Percentiles rank a stretch among this genome's conserved stretches.
Conservation (phyloP, 768 basidiomycete species). For the Leucosporidium creatinivorum region DNA sequence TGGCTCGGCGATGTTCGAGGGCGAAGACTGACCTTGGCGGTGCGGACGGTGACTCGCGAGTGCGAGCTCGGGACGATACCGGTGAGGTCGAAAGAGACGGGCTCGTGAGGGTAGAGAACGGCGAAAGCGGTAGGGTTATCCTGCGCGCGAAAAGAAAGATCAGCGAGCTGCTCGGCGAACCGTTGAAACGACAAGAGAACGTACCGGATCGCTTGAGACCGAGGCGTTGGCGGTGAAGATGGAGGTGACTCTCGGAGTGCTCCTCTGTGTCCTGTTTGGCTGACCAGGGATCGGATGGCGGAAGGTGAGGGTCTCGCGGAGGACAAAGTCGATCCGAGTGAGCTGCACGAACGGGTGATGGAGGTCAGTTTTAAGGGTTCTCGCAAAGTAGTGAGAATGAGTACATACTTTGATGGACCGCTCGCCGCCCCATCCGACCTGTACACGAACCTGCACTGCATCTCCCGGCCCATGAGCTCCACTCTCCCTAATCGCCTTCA, state of each 20-base stretch:
- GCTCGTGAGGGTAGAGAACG: conserved; percentile 13
- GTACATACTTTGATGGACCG: conserved; percentile 4
- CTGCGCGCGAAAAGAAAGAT: no score
- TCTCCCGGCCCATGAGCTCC: conserved; percentile 25
- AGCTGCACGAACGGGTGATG: background rate
- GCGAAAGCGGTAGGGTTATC: conserved; percentile 6
- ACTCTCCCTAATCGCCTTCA: conserved; percentile 5
- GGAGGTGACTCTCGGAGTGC: background rate
- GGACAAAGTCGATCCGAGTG: conserved; percentile 18
- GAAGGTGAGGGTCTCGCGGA: conserved; percentile 24
- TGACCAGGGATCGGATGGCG: conserved; percentile 11
- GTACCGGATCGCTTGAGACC: conserved; percentile 2
- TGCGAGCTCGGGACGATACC: conserved; percentile 13
- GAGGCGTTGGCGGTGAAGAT: conserved; percentile 13
- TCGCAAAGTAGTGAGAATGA: background rate
- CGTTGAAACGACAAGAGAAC: no score
- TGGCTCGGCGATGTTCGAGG: background rate
- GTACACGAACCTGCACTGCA: conserved; percentile 7
- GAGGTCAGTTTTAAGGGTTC: background rate
- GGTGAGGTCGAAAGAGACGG: conserved; percentile 3
- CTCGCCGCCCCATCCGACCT: conserved; percentile 15
- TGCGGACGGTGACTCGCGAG: conserved; percentile 15
- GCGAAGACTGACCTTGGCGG: conserved; percentile 9
- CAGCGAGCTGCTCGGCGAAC: no score
- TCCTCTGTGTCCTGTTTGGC: no score